Evolutionary conservation across 2,329 filamentous ascomycete genomes (phyloP).

Genomic region (Graphium sp.): DNA sequence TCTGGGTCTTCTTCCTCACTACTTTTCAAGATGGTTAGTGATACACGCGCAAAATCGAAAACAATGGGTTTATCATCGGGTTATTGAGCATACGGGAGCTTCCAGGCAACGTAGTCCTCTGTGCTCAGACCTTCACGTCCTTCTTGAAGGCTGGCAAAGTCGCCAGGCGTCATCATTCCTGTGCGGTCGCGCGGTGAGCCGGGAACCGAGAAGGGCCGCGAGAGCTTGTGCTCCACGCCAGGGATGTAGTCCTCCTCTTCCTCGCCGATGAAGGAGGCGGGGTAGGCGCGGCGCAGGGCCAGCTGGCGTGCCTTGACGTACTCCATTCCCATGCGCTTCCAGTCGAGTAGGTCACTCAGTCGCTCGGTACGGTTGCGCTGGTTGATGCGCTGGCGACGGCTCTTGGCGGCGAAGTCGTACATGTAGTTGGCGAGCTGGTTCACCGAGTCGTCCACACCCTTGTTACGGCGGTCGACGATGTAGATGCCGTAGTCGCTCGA

Average conservation of each 20-base stretch:
- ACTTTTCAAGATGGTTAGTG: conserved; percentile 9
- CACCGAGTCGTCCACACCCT: conserved; percentile 93
- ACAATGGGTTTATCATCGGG: neutral
- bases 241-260: conserved; percentile 84
- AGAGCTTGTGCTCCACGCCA: conserved; percentile 87
- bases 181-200: conserved; percentile 80
- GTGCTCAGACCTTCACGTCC: conserved; percentile 83
- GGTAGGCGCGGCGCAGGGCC: conserved; percentile 81
- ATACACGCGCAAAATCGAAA: conserved; percentile 3
- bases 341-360: conserved; percentile 86
- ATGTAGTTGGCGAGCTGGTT: conserved; percentile 80
- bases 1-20: conserved; percentile 89
- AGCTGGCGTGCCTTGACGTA: conserved; percentile 95
- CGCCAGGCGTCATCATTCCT: conserved; percentile 98
- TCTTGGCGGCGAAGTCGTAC: conserved; percentile 89
- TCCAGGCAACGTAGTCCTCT: conserved; percentile 97
- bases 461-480: conserved; percentile 88
- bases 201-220: conserved; percentile 81
- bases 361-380: conserved; percentile 94
- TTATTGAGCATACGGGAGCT: conserved; percentile 56
- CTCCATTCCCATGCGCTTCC: conserved; percentile 99
- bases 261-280: conserved; percentile 64
- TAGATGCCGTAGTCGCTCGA: conserved; percentile 97
- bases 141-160: conserved; percentile 93
- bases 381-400: conserved; percentile 92